These are phyloP conservation scores for Fusarium sp. DNA, from an alignment of 2,329 filamentous ascomycete species.

Conservation along the genomic window DNA sequence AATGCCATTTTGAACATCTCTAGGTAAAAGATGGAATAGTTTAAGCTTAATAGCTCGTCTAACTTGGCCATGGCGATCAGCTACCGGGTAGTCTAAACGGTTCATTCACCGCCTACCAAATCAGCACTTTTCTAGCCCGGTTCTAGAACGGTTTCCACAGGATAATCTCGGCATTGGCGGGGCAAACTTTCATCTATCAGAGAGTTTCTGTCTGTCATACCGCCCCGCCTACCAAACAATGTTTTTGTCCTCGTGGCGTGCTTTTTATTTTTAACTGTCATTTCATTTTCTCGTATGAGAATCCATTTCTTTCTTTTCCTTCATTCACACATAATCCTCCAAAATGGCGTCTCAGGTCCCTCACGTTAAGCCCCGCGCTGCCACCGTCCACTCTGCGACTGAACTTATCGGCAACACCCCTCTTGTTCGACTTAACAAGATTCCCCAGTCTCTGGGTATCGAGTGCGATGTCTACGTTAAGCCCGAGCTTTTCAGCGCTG, in stretches of 20 bases:
- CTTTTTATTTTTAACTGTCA: conserved; percentile 36
- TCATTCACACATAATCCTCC: no score
- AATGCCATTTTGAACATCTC: neutral
- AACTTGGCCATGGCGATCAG: neutral
- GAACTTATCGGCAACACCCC: conserved; percentile 96
- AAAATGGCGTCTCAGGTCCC: conserved; percentile 48
- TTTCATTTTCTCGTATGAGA: conserved; percentile 26
- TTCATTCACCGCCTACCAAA: conserved; percentile 13
- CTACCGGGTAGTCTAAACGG: conserved; percentile 22
- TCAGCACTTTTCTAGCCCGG: conserved; percentile 18
- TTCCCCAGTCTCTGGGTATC: conserved; percentile 90
- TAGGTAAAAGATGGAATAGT: neutral
- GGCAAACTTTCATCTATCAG: conserved; percentile 33
- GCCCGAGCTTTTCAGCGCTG: conserved; percentile 92
- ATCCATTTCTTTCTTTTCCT: neutral
- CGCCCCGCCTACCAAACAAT: conserved; percentile 38
- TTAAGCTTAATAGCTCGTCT: conserved; percentile 26
- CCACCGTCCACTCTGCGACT: conserved; percentile 71
- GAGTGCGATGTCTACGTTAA: conserved; percentile 91
- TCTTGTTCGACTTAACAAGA: conserved; percentile 92
- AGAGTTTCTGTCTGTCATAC: conserved; percentile 22
- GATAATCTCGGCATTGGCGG: conserved; percentile 50
- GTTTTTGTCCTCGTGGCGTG: conserved; percentile 43
- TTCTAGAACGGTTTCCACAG: conserved; percentile 34
- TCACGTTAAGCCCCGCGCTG: conserved; percentile 49